A percentile compares a stretch with the other conserved stretches of the same genome.
Evolutionary conservation across 148 eudicot species (phyloP).

Genomic region (Polygonum maritimum): DNA sequence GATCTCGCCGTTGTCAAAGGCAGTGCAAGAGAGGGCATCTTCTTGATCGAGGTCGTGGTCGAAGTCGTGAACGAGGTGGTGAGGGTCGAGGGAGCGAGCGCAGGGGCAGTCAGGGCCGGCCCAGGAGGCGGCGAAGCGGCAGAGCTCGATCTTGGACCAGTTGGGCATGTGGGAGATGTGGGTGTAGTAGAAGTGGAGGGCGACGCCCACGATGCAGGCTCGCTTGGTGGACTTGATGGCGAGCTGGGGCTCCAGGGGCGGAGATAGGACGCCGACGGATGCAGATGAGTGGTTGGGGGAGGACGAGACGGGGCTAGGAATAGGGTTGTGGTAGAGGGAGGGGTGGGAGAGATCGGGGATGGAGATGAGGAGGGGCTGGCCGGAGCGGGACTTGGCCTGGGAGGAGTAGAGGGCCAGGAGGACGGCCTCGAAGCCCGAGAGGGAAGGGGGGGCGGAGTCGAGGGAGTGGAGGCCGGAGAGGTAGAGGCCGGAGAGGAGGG

Average conservation of each 20-base stretch:
- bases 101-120: slow-evolving; percentile 77
- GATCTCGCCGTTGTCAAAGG: slow-evolving; percentile 11
- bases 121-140: slow-evolving; percentile 60
- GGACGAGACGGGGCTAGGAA: slow-evolving; percentile 12
- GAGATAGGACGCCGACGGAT: slow-evolving; percentile 43
- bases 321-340: slow-evolving; percentile 65
- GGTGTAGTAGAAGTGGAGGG: slow-evolving; percentile 56
- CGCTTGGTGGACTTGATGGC: slow-evolving; percentile 87
- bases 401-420: slow-evolving; percentile 54
- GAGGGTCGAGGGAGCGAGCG: slow-evolving; percentile 19
- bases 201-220: slow-evolving; percentile 65
- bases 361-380: slow-evolving; percentile 47
- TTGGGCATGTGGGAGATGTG: slow-evolving; percentile 76
- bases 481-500: slow-evolving; percentile 46
- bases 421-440: slow-evolving; percentile 87
- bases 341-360: slow-evolving; percentile 75
- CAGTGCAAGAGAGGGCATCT: slow-evolving; percentile 12
- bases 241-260: slow-evolving; percentile 69
- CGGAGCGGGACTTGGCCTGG: slow-evolving; percentile 55
- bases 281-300: not conserved
- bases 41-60: slow-evolving; percentile 6
- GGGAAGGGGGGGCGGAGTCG: slow-evolving; percentile 27
- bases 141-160: slow-evolving; percentile 79
- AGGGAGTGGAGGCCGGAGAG: slow-evolving; percentile 41
- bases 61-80: slow-evolving; percentile 11